Evolutionary conservation across 2,329 filamentous ascomycete genomes (phyloP).

Genomic region (Fusarium nanum): DNA sequence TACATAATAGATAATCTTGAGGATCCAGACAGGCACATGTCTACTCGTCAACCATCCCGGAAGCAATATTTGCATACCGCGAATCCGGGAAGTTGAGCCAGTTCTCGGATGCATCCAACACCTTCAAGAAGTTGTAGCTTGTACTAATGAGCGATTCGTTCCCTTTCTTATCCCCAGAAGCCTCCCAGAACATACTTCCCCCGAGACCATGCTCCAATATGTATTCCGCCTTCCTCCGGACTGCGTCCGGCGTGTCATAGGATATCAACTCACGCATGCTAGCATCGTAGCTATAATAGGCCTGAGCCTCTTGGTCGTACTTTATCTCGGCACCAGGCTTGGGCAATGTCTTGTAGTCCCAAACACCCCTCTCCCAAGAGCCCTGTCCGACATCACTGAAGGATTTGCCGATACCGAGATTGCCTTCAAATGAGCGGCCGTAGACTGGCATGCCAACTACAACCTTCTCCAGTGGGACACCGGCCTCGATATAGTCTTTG

Average conservation of each 20-base stretch:
- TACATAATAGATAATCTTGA: background rate
- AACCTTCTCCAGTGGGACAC: conserved; percentile 23
- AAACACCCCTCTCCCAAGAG: conserved; percentile 31
- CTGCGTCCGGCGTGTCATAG: conserved; percentile 21
- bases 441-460: conserved; percentile 37
- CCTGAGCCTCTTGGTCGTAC: conserved; percentile 24
- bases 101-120: conserved; percentile 25
- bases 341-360: conserved; percentile 36
- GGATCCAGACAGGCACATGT: background rate
- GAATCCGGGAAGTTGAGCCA: conserved; percentile 50
- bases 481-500: conserved; percentile 20
- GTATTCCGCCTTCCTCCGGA: conserved; percentile 28
- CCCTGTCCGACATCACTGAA: conserved; percentile 27
- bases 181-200: conserved; percentile 40
- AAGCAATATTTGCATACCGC: conserved; percentile 65
- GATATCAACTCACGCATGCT: conserved; percentile 29
- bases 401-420: conserved; percentile 24
- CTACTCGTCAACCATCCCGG: conserved; percentile 12
- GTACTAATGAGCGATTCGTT: conserved; percentile 28
- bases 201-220: conserved; percentile 21
- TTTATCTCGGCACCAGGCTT: conserved; percentile 24
- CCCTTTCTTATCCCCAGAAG: conserved; percentile 29
- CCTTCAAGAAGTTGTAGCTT: conserved; percentile 16
- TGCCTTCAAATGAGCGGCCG: conserved; percentile 33
- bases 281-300: conserved; percentile 37